Evolutionary conservation across 2,329 filamentous ascomycete species (phyloP), one percentile per base, ranked within the genome.

Genomic region (Penicillium occitanis): DNA sequence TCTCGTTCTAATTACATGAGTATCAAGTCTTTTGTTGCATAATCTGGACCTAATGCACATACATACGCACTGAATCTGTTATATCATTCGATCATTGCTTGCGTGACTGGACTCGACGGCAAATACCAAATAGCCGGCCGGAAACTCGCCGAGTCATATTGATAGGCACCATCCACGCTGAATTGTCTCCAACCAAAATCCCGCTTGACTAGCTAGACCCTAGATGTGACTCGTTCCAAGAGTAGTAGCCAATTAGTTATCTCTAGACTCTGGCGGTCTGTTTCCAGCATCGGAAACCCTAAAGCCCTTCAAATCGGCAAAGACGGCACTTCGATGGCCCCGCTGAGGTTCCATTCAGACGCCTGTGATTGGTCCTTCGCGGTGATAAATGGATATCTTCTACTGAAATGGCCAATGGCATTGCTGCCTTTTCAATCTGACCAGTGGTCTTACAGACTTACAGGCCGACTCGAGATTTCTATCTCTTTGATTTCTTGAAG

Each of bases 31-130:
- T 33, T 22, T 33, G 28, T 60, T 60, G 57, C 57, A 59, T 60
- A 33, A 60, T 60, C 57, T 44, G 37, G 46, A 60, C 22, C 22
- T 60, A 60, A 60, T 60, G 57, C 57, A 60, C 37, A 60, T 60
- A 46, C 25, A 46, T 19, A 37, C 17, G 22, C 25, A 25, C 19
- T 59, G 19, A 40, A 22, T 40, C n/a, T 58, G n/a, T 30, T n/a
- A 22, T 42, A 6, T 44, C 19, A 25, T 13, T 40, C 35, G 11
- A 13, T 59, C 11, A 25, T 28, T 59, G n/a, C 19, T 19, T 22
- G 35, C 30, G 17, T 17, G 14, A 25, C 44, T 22, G 4, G 48
- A 30, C 2, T 28, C 17, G 25, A 30, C 14, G 48, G 17, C n/a
- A 55, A 35, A 35, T 13, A 55, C 51, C 17, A 55, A 55, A 35